A percentile compares a stretch with the other conserved stretches of the same genome.
These are phyloP conservation scores for Pichia sp. DNA, from an alignment of 1,139 yeast species.

Conservation along the genomic window DNA sequence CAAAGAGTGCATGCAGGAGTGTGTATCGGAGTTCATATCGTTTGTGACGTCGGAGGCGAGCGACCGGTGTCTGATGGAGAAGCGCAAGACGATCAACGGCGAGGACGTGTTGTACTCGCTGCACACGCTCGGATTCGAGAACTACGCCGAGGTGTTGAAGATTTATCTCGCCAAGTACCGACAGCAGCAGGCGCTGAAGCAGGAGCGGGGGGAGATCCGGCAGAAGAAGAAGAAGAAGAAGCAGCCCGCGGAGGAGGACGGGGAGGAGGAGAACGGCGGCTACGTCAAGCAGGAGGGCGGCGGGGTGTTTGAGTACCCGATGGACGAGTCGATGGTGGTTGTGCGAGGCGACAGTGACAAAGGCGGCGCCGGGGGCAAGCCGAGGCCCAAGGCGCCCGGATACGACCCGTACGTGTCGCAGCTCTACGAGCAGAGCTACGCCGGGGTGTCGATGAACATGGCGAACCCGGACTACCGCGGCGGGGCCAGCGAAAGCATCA, in stretches of 20 bases:
- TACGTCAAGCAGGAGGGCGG: conserved; percentile 30
- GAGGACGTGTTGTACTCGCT: conserved; percentile 66
- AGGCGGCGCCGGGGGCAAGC: background rate
- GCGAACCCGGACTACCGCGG: conserved; percentile 30
- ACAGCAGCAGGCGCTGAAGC: conserved; percentile 68
- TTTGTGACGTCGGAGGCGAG: conserved; percentile 84
- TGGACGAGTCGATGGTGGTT: conserved; percentile 13
- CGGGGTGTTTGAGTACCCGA: conserved; percentile 4
- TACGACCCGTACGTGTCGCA: conserved; percentile 29
- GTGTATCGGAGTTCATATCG: conserved; percentile 89
- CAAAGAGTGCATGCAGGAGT: conserved; percentile 95
- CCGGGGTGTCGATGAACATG: conserved; percentile 19
- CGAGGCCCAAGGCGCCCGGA: background rate
- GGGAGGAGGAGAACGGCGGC: conserved; percentile 29
- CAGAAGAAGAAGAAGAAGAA: conserved; percentile 35
- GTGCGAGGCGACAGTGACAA: conserved; percentile 2
- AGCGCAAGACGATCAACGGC: conserved; percentile 77
- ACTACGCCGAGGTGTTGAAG: conserved; percentile 74
- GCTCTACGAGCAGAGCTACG: conserved; percentile 30
- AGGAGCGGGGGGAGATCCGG: conserved; percentile 54
- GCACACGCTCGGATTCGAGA: conserved; percentile 75
- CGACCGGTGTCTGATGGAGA: conserved; percentile 68
- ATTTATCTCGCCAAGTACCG: conserved; percentile 77
- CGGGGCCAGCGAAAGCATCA: conserved; percentile 10
- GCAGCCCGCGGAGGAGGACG: conserved; percentile 14